Evolutionary conservation across 441 rosid genomes (phyloP).

Genomic region (Kokia cookei): DNA sequence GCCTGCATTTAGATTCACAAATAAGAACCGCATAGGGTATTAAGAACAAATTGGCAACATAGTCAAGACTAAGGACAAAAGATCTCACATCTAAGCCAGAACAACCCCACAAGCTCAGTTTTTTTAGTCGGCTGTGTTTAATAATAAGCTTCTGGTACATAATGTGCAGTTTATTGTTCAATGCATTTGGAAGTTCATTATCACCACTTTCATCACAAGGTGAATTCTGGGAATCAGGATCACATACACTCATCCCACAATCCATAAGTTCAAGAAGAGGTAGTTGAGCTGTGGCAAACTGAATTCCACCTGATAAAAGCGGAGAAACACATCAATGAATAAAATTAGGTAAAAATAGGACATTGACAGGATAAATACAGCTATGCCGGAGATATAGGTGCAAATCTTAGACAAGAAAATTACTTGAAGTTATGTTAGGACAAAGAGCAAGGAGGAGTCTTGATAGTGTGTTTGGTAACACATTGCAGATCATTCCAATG

Average conservation of each 20-base stretch:
- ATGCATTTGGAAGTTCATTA: conserved; percentile 33
- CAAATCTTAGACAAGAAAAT: conserved; percentile 17
- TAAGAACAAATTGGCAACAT: not conserved
- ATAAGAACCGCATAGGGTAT: conserved; percentile 15
- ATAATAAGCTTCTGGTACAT: conserved; percentile 81
- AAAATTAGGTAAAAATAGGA: not conserved
- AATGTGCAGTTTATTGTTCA: conserved; percentile 45
- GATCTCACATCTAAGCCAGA: conserved; percentile 85
- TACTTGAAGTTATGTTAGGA: conserved; percentile 97
- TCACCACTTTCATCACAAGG: conserved; percentile 31
- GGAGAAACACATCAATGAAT: not conserved
- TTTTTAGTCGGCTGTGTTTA: conserved; percentile 69
- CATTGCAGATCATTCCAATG: conserved; percentile 96
- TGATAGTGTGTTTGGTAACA: conserved; percentile 67
- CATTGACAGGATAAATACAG: not conserved
- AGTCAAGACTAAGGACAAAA: not conserved
- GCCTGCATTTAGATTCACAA: conserved; percentile 54
- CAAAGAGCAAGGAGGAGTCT: conserved; percentile 86
- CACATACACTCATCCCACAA: conserved; percentile 89
- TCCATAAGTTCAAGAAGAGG: conserved; percentile 96
- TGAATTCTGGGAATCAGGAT: conserved; percentile 38
- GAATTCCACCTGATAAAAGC: conserved; percentile 75
- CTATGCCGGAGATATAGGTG: not conserved
- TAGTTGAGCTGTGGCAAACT: conserved; percentile 87
- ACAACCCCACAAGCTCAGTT: conserved; percentile 98